Evolutionary conservation across 495 filamentous ascomycete species (phyloP).

Genomic region (Talaromyces ruber): DNA sequence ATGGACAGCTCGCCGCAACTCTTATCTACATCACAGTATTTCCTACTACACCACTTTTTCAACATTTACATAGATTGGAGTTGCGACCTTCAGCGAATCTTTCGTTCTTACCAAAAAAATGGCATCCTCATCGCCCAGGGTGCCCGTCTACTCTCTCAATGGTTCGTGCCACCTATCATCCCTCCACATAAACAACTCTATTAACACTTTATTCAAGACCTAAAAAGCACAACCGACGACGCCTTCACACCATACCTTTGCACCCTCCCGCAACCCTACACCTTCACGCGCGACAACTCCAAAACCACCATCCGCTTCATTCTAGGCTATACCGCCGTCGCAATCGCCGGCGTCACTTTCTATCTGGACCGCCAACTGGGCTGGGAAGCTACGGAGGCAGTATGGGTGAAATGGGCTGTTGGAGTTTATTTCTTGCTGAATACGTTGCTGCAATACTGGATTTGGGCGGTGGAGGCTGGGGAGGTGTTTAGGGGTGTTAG

Average conservation of each 20-base stretch:
- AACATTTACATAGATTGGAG: no score
- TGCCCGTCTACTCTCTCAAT: constrained; percentile 40
- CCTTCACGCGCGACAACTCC: constrained; percentile 71
- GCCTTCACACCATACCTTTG: constrained; percentile 87
- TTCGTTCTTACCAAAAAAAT: no score
- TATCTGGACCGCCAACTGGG: constrained; percentile 84
- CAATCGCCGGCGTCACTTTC: constrained; percentile 73
- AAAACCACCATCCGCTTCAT: constrained; percentile 74
- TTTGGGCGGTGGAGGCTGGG: constrained; percentile 75
- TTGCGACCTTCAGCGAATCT: no score
- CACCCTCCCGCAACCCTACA: constrained; percentile 49
- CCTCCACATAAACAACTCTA: neutral
- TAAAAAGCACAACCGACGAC: constrained; percentile 95
- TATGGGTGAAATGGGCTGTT: constrained; percentile 66
- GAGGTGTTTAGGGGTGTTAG: constrained; percentile 66
- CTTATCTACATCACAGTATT: neutral
- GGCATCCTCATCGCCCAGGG: constrained; percentile 25
- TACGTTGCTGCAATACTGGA: constrained; percentile 71
- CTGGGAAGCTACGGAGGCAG: constrained; percentile 71
- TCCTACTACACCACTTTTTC: neutral
- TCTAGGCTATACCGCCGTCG: constrained; percentile 76
- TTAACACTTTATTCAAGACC: constrained; percentile 44
- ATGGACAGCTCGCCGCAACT: constrained; percentile 40
- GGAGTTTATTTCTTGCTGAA: constrained; percentile 74
- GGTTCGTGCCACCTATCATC: constrained; percentile 23